Percentiles rank a stretch among this genome's conserved stretches.
These are phyloP conservation scores for Monosporozyma solicola DNA, from an alignment of 805 yeast genomes.

Conservation along the genomic window DNA sequence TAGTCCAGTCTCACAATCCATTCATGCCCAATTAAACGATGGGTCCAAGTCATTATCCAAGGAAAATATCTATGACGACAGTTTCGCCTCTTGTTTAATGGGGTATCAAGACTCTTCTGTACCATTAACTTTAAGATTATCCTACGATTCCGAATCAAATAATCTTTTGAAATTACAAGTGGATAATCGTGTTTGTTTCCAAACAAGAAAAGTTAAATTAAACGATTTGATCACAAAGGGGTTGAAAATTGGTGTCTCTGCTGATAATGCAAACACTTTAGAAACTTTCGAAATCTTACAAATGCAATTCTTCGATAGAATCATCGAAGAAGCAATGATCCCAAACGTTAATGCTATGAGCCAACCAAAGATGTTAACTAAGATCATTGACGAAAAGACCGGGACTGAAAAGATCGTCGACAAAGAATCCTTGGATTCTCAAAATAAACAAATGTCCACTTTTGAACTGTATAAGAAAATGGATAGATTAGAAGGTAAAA, in stretches of 20 bases:
- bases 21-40: conserved; percentile 55
- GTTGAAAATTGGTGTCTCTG: conserved; percentile 48
- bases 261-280: conserved; percentile 36
- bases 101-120: conserved; percentile 60
- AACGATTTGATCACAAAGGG: conserved; percentile 19
- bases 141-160: conserved; percentile 36
- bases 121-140: conserved; percentile 57
- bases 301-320: conserved; percentile 44
- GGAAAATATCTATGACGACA: conserved; percentile 24
- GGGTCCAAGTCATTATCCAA: conserved; percentile 34
- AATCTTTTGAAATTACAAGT: conserved; percentile 50
- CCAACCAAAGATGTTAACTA: conserved; percentile 39
- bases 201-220: conserved; percentile 47
- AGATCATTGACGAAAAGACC: conserved; percentile 32
- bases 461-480: conserved; percentile 24
- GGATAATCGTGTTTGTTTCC: conserved; percentile 64
- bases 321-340: conserved; percentile 47
- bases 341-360: conserved; percentile 43
- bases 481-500: conserved; percentile 29
- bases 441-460: conserved; percentile 17
- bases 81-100: conserved; percentile 49
- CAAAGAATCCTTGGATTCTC: conserved; percentile 19
- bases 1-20: conserved; percentile 39
- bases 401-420: conserved; percentile 28
- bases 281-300: conserved; percentile 61